A percentile compares a stretch with the other conserved stretches of the same genome.
Conservation (phyloP, 164 flowering plant genomes). For the Macadamia tetraphylla region DNA sequence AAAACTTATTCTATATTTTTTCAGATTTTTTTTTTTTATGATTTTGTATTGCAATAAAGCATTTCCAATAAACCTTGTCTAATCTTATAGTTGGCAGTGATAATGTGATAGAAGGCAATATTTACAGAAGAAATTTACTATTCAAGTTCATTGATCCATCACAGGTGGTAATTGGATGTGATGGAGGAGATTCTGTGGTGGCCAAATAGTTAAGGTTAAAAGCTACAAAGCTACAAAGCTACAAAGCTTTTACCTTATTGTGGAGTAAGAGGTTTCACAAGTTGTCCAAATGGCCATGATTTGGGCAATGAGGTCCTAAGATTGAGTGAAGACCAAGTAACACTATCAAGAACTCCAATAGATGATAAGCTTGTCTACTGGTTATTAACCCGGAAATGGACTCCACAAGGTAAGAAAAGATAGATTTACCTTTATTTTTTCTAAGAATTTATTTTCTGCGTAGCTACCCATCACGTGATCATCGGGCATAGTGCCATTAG, state of each 20-base stretch:
- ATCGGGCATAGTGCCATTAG: too few relatives aligned
- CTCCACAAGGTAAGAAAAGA: conserved; percentile 23
- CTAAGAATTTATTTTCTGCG: too few relatives aligned
- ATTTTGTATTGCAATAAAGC: too few relatives aligned
- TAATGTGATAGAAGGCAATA: too few relatives aligned
- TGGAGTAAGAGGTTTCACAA: conserved; percentile 35
- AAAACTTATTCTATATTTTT: too few relatives aligned
- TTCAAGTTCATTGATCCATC: too few relatives aligned
- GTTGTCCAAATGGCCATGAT: conserved; percentile 37
- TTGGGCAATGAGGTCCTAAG: conserved; percentile 22
- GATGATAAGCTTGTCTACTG: conserved; percentile 34
- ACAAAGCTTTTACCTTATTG: conserved; percentile 16
- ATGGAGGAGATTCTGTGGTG: conserved; percentile 45
- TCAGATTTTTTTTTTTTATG: too few relatives aligned
- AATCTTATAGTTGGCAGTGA: too few relatives aligned
- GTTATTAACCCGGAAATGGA: conserved; percentile 26
- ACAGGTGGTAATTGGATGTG: conserved; percentile 57
- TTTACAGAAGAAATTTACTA: too few relatives aligned
- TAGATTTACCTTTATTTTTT: too few relatives aligned
- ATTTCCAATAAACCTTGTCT: too few relatives aligned
- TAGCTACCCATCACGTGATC: too few relatives aligned
- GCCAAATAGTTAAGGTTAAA: conserved; percentile 32
- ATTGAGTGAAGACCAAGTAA: background rate
- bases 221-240: conserved; percentile 24
- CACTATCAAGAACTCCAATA: conserved; percentile 34